Evolutionary conservation across 2,329 filamentous ascomycete genomes (phyloP), one percentile per base, ranked within the genome.

Genomic region (Aspergillus sp.): DNA sequence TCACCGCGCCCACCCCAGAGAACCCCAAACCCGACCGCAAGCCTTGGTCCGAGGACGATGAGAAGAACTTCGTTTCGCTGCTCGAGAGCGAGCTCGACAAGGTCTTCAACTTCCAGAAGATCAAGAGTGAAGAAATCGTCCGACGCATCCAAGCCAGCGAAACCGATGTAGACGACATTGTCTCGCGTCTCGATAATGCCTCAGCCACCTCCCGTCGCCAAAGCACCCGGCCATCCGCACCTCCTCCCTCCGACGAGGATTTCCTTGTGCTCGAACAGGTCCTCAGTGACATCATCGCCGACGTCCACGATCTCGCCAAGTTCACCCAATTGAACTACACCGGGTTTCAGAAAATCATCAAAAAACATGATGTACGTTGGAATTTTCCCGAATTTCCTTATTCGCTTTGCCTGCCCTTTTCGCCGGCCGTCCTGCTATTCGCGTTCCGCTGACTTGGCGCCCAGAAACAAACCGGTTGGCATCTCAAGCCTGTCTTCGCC

Each of bases 291-390:
- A 92, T 99, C 67, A 99, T 99, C 70, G 94, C 94, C 62, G 93
- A 99, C 67, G 94, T 99, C 19, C 93, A 99, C 73, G 94, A 99
- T 66, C 81, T 99, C 54, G 92, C 94, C 72, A 97, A 97, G 76
- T 99, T 96, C 71, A 95, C 95, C 6, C 93, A 96, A 76, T 78
- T 99, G 68, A 99, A 99, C 76, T 99, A 99, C 70, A 97, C 93
- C 0, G 94, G 94, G 4, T 99, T 99, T 71, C 95, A 96, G 79
- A 99, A 99, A 80, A 99, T 99, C 59, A 96, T 99, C 74, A 99
- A 99, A 81, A 99, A 99, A 80, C 94, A 99, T 73, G 94, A 96
- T 76, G 89, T 93, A 73, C 63, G 88, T 77, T 24, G 11, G 20
- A 1, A 4, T 33, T 38, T 16, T 24, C 33, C 35, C 35, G 49